phyloP scores from a whole-genome alignment of 495 filamentous ascomycete genomes.

The Podospora conica region DNA sequence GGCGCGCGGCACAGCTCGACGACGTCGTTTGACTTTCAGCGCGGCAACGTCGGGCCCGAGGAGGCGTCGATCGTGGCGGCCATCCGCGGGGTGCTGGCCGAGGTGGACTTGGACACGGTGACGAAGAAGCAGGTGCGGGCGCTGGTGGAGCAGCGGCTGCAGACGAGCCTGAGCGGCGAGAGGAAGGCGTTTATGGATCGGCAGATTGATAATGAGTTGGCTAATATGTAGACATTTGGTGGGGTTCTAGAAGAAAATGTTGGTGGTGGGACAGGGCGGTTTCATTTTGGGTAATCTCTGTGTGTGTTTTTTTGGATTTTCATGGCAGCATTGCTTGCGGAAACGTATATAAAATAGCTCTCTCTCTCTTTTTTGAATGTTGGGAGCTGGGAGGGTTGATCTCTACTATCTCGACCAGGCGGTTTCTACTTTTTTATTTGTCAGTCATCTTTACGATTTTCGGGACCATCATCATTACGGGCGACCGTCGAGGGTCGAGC shows the following conservation, averaged over 20 bases:
- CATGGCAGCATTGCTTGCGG: neutral
- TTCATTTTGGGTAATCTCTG: too few relatives aligned
- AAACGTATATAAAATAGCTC: neutral
- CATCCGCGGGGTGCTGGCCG: slow-evolving; percentile 73
- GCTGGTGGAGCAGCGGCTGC: slow-evolving; percentile 84
- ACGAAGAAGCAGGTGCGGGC: slow-evolving; percentile 97
- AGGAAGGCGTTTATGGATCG: slow-evolving; percentile 78
- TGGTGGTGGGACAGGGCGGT: neutral
- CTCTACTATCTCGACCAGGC: too few relatives aligned
- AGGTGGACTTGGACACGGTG: slow-evolving; percentile 89
- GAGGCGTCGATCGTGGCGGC: slow-evolving; percentile 73
- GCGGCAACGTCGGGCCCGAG: slow-evolving; percentile 58
- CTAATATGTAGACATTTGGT: slow-evolving; percentile 83
- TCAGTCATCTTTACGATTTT: neutral
- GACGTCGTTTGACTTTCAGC: slow-evolving; percentile 73
- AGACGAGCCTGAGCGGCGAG: slow-evolving; percentile 78
- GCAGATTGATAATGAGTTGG: slow-evolving; percentile 87
- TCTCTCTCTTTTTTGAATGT: neutral
- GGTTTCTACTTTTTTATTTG: neutral
- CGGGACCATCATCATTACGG: neutral
- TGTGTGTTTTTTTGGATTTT: neutral
- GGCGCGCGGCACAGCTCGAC: slow-evolving; percentile 41
- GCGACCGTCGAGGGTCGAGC: neutral
- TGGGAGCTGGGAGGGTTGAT: neutral
- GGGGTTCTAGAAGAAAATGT: too few relatives aligned